Conservation (phyloP, 352 stramenopile species). For the Hyaloperonospora brassicae region DNA sequence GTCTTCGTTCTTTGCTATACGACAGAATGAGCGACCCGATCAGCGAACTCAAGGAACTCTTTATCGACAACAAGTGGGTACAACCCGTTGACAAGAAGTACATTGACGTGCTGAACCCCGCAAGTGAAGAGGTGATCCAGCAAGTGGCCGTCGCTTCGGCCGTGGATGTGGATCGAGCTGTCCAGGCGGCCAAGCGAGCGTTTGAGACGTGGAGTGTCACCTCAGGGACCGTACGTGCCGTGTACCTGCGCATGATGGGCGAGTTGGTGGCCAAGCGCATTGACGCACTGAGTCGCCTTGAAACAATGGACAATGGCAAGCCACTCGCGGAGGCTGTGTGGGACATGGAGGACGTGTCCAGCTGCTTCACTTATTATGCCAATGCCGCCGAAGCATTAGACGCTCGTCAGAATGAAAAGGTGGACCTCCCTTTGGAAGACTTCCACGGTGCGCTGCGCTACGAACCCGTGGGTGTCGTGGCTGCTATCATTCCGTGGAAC, state of each 20-base stretch:
- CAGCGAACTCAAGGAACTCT: background rate
- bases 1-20: background rate
- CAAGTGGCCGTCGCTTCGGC: constrained; percentile 34
- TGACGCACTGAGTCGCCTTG: constrained; percentile 22
- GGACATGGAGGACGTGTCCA: constrained; percentile 63
- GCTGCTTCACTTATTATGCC: constrained; percentile 33
- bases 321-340: constrained; percentile 48
- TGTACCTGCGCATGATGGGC: constrained; percentile 13
- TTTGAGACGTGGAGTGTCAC: constrained; percentile 44
- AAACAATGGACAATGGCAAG: constrained; percentile 66
- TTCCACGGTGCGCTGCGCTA: constrained; percentile 43
- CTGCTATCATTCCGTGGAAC: constrained; percentile 50
- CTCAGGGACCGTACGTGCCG: constrained; percentile 31
- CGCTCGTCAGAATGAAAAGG: constrained; percentile 37
- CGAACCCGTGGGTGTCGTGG: constrained; percentile 62
- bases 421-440: constrained; percentile 38
- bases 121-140: constrained; percentile 48
- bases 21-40: background rate
- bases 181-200: constrained; percentile 37
- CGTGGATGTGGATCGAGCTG: constrained; percentile 41
- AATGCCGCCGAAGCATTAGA: constrained; percentile 26
- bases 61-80: constrained; percentile 42
- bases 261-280: constrained; percentile 15
- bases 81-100: constrained; percentile 21
- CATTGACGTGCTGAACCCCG: constrained; percentile 37